Evolutionary conservation across 345 rosid genomes (phyloP).

Genomic region (Citrus maxima): DNA sequence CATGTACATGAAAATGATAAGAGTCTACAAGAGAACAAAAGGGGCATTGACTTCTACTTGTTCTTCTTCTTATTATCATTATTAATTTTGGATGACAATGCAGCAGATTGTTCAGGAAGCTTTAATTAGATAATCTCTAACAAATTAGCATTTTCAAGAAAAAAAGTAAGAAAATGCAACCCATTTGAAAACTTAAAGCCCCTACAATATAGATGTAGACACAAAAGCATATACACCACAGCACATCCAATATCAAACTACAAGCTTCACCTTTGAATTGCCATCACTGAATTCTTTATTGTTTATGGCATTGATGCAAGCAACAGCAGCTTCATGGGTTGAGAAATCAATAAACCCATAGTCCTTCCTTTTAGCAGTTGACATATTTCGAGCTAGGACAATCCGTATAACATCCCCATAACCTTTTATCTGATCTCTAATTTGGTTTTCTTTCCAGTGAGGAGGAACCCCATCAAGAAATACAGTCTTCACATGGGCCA

Average conservation of each 20-base stretch:
- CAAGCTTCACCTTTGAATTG: slow-evolving; percentile 37
- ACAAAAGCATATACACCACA: neutral
- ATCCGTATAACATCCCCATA: slow-evolving; percentile 46
- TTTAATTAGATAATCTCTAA: neutral
- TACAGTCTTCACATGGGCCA: slow-evolving; percentile 64
- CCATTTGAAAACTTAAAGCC: neutral
- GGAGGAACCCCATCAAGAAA: slow-evolving; percentile 67
- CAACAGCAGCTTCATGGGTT: slow-evolving; percentile 51
- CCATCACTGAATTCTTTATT: slow-evolving; percentile 36
- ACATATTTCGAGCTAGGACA: slow-evolving; percentile 60
- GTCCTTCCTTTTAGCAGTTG: slow-evolving; percentile 62
- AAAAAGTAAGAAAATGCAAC: neutral
- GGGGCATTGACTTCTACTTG: neutral
- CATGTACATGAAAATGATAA: neutral
- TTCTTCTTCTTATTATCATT: neutral
- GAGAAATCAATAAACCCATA: slow-evolving; percentile 60
- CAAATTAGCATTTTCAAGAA: neutral
- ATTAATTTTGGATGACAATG: neutral
- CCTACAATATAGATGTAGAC: neutral
- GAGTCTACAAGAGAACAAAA: neutral
- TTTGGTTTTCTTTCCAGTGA: slow-evolving; percentile 54
- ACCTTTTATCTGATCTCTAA: slow-evolving; percentile 39
- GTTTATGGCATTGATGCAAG: slow-evolving; percentile 53
- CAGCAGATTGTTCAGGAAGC: neutral
- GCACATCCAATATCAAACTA: slow-evolving; percentile 3